These are phyloP conservation scores for Pulveroboletus sp. DNA, from an alignment of 768 basidiomycete species.

Conservation along the genomic window DNA sequence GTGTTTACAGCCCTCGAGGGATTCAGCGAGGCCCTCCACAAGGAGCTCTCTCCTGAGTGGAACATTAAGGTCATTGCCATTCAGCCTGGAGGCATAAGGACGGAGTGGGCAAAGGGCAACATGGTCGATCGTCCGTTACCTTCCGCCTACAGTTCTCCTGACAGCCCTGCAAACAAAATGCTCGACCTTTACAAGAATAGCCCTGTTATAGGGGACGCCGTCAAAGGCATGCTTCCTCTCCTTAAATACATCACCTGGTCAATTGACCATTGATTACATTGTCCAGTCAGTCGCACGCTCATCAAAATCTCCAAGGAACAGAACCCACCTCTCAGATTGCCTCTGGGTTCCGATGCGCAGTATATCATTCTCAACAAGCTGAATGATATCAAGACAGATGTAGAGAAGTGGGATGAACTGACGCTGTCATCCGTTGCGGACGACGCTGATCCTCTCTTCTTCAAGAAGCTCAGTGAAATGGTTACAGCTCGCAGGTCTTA, in stretches of 20 bases:
- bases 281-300: conserved; percentile 15
- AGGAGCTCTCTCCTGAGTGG: conserved; percentile 24
- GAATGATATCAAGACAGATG: conserved; percentile 13
- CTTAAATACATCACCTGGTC: background rate
- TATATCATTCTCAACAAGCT: conserved; percentile 15
- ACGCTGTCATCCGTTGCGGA: conserved; percentile 19
- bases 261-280: background rate
- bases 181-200: conserved; percentile 3
- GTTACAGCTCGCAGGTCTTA: background rate
- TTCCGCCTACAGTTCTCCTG: conserved; percentile 12
- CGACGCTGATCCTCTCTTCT: conserved; percentile 15
- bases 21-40: conserved; percentile 22
- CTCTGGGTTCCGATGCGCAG: conserved; percentile 20
- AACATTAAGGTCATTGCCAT: conserved; percentile 25
- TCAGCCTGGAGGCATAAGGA: conserved; percentile 21
- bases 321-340: conserved; percentile 21
- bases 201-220: background rate
- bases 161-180: conserved; percentile 16
- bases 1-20: conserved; percentile 22
- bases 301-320: conserved; percentile 15
- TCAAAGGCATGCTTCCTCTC: conserved; percentile 9
- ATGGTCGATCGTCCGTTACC: conserved; percentile 16
- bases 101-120: conserved; percentile 19
- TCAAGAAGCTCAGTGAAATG: conserved; percentile 2
- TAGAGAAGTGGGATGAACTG: conserved; percentile 13